Evolutionary conservation across 148 eudicot species (phyloP).

Genomic region (Chenopodium suecicum): DNA sequence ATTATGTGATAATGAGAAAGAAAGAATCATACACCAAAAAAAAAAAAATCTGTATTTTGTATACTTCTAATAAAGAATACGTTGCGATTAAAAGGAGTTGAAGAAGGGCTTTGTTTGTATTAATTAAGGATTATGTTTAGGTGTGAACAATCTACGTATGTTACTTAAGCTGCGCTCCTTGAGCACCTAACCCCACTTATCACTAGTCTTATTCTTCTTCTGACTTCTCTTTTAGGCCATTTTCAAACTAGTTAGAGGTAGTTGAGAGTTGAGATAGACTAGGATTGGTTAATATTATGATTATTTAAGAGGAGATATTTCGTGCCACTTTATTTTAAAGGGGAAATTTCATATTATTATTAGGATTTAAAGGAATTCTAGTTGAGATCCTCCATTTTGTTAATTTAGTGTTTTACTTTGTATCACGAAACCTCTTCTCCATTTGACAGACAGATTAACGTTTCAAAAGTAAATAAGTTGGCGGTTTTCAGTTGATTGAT

Average conservation of each 20-base stretch:
- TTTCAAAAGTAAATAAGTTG: too few relatives aligned
- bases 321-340: not conserved
- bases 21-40: too few relatives aligned
- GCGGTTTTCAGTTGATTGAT: not conserved
- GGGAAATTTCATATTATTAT: not conserved
- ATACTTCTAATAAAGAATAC: too few relatives aligned
- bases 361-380: not conserved
- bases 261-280: not conserved
- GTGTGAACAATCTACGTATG: constrained; percentile 12
- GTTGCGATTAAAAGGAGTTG: too few relatives aligned
- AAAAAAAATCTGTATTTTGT: too few relatives aligned
- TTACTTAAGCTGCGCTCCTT: constrained; percentile 27
- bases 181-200: constrained; percentile 30
- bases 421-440: too few relatives aligned
- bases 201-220: not conserved
- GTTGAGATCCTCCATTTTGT: not conserved
- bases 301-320: not conserved
- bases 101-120: too few relatives aligned
- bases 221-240: constrained; percentile 17
- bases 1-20: too few relatives aligned
- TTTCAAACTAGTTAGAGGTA: constrained; percentile 12
- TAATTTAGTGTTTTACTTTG: too few relatives aligned
- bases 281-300: constrained; percentile 5
- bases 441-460: too few relatives aligned
- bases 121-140: not conserved